phyloP scores from a whole-genome alignment of 257 asterid genomes.

The Leptodermis oblonga region DNA sequence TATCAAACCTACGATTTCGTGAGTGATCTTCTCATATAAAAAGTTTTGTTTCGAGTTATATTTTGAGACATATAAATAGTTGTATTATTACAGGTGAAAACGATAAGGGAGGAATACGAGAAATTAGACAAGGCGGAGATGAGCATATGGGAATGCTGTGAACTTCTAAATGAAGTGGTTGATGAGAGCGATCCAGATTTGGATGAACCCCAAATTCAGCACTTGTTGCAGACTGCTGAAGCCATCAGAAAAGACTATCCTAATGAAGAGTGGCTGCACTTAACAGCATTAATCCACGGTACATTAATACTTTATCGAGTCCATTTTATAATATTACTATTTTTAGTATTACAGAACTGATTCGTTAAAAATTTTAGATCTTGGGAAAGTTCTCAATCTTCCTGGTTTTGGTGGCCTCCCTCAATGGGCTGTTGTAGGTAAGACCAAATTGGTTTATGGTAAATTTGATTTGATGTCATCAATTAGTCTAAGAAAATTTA shows the following conservation, averaged over 20 bases:
- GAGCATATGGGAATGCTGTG: constrained; percentile 98
- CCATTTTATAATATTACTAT: background rate
- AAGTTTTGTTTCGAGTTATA: background rate
- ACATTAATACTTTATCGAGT: background rate
- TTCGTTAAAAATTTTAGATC: constrained; percentile 36
- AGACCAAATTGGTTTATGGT: background rate
- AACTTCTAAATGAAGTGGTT: constrained; percentile 63
- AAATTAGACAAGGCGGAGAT: constrained; percentile 61
- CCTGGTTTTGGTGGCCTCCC: constrained; percentile 82
- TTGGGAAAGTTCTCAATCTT: constrained; percentile 79
- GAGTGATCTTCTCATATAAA: constrained; percentile 23
- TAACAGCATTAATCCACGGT: constrained; percentile 89
- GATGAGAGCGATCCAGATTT: constrained; percentile 92
- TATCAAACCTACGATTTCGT: constrained; percentile 69
- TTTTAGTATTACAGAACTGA: background rate
- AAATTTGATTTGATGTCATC: no score
- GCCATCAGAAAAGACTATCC: constrained; percentile 87
- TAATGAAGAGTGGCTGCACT: constrained; percentile 80
- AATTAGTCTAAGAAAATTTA: no score
- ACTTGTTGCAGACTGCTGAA: constrained; percentile 83
- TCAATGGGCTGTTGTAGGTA: constrained; percentile 96
- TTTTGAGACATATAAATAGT: no score
- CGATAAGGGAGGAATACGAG: constrained; percentile 62
- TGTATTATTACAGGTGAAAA: constrained; percentile 50
- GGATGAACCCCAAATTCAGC: constrained; percentile 94